A percentile compares a stretch with the other conserved stretches of the same genome.
Evolutionary conservation across 306 rosid species (phyloP).

Genomic region (Prunus davidiana): DNA sequence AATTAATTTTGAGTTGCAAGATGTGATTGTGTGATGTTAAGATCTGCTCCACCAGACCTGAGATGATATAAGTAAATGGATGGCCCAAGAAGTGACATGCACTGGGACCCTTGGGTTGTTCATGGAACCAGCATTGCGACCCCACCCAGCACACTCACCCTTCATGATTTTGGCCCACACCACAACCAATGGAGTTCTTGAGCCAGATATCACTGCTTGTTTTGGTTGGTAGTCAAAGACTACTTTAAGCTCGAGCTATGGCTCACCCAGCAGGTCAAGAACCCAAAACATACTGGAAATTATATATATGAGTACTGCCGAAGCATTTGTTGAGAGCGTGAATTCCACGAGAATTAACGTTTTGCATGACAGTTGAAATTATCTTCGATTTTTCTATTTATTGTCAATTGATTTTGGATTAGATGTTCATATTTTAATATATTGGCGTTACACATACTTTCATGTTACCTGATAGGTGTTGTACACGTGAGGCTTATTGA

Average conservation of each 20-base stretch:
- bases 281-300: too few relatives aligned
- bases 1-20: neutral
- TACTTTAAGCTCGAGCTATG: neutral
- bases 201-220: neutral
- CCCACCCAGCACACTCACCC: slow-evolving; percentile 10
- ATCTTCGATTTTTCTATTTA: too few relatives aligned
- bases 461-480: too few relatives aligned
- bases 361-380: too few relatives aligned
- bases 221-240: neutral
- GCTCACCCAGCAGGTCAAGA: neutral
- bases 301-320: too few relatives aligned
- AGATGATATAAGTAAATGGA: slow-evolving; percentile 21
- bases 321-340: too few relatives aligned
- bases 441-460: too few relatives aligned
- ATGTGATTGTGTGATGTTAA: neutral
- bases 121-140: slow-evolving; percentile 44
- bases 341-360: too few relatives aligned
- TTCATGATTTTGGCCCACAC: neutral
- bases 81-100: slow-evolving; percentile 23
- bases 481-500: too few relatives aligned
- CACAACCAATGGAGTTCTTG: neutral
- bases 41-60: neutral
- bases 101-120: slow-evolving; percentile 52
- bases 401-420: too few relatives aligned
- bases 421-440: too few relatives aligned